Evolutionary conservation across 208 protist genomes (phyloP), one percentile per base, ranked within the genome.

Genomic region (Trypanosoma brucei): DNA sequence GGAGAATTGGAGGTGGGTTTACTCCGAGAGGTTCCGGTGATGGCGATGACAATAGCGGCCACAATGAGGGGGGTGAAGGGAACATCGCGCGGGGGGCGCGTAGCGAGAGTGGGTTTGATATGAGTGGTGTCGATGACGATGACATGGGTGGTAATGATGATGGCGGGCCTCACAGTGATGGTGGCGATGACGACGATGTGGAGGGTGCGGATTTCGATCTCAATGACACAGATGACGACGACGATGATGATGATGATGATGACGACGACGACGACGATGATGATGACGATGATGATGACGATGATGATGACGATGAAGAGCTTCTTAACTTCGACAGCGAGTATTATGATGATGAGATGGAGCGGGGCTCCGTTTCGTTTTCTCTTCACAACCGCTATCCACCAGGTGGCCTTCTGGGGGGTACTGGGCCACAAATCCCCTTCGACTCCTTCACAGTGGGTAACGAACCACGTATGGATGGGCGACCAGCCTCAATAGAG

Each of bases 221-320:
- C 38, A 14, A 51, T 33, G 59, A 54, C 40, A 45, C 51, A 0
- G 45, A 63, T 38, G 45, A 63, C 37, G 42, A 63, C 31, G 36
- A 55, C 33, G 46, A 42, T 3, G 33, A 63, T 22, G 34, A 13
- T 38, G 33, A 54, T 37, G 59, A 51, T 45, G 59, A 63, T 31
- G 59, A 63, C 35, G 59, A 55, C 44, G 59, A 63, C 1, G 33
- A 54, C n/a, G 46, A 51, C 0, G 14, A 54, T 35, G 36, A 65
- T 31, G 50, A 13, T 38, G 45, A 54, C 48, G 35, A 38, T 2
- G 39, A 34, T 11, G 39, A 56, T 14, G 45, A 45, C 5, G 54
- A 72, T 2, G 61, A 76, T 13, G 55, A 75, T 45, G 64, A 65
- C 3, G 62, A 70, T 9, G 62, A 75, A 6, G 55, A 78, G 3